Conservation (phyloP, 208 protist species). For the Acanthamoeba castellanii region DNA sequence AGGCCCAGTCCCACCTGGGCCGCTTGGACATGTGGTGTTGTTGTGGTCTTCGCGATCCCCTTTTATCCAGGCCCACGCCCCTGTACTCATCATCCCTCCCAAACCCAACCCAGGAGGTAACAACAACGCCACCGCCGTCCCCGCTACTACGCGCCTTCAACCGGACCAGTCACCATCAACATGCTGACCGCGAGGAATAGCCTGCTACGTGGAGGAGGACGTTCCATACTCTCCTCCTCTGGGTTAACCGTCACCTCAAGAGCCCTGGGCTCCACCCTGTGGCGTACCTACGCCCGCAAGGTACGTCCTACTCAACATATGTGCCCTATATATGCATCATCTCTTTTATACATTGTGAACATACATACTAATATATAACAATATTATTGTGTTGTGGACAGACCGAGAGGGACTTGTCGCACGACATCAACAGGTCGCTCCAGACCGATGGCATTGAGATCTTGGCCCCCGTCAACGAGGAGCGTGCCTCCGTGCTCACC, state of each 20-base stretch:
- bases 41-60: too few relatives aligned
- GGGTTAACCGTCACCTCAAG: background rate
- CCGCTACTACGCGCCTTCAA: background rate
- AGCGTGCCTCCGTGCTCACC: background rate
- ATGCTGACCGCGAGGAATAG: background rate
- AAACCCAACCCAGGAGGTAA: background rate
- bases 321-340: too few relatives aligned
- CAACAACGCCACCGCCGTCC: background rate
- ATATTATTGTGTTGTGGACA: background rate
- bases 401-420: background rate
- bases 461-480: background rate
- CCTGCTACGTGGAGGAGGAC: background rate
- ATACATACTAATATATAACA: background rate
- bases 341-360: too few relatives aligned
- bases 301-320: background rate
- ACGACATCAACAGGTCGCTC: conserved; percentile 10
- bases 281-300: background rate
- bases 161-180: background rate
- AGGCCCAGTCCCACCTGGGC: too few relatives aligned
- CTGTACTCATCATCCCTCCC: background rate
- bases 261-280: background rate
- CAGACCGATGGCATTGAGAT: conserved; percentile 2
- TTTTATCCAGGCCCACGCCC: too few relatives aligned
- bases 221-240: background rate
- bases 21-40: too few relatives aligned